Percentiles rank a stretch among this genome's conserved stretches.
Evolutionary conservation across 306 rosid species (phyloP).

Genomic region (Crotalaria pallida): DNA sequence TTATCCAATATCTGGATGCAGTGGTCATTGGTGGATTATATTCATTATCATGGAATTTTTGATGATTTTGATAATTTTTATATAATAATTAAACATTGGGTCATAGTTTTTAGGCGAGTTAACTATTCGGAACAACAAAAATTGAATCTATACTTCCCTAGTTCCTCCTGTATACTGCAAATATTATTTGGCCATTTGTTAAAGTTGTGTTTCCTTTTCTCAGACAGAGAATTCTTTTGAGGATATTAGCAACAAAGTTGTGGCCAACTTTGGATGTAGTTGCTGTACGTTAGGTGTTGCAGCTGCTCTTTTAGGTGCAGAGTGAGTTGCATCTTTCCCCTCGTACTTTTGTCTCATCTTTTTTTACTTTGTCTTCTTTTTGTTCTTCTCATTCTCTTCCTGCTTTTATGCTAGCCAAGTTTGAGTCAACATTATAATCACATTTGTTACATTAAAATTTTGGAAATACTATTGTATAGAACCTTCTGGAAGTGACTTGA

Average conservation of each 20-base stretch:
- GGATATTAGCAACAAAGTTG: conserved; percentile 76
- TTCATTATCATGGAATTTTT: not conserved
- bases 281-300: conserved; percentile 88
- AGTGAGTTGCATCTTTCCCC: conserved; percentile 53
- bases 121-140: no score
- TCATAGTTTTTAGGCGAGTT: not conserved
- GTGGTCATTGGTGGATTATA: not conserved
- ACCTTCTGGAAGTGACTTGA: not conserved
- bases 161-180: not conserved
- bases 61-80: not conserved
- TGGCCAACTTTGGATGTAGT: conserved; percentile 95
- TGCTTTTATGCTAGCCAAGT: not conserved
- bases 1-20: not conserved
- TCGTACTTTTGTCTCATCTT: not conserved
- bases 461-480: conserved; percentile 4
- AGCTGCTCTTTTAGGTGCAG: conserved; percentile 80
- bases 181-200: not conserved
- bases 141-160: no score
- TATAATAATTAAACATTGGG: not conserved
- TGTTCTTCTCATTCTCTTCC: not conserved
- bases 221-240: conserved; percentile 95
- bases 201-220: no score
- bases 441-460: not conserved
- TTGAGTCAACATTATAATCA: not conserved
- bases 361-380: not conserved